Percentiles rank a stretch among this genome's conserved stretches.
phyloP scores from a whole-genome alignment of 352 stramenopile species.

The Phytophthora sansomeana region DNA sequence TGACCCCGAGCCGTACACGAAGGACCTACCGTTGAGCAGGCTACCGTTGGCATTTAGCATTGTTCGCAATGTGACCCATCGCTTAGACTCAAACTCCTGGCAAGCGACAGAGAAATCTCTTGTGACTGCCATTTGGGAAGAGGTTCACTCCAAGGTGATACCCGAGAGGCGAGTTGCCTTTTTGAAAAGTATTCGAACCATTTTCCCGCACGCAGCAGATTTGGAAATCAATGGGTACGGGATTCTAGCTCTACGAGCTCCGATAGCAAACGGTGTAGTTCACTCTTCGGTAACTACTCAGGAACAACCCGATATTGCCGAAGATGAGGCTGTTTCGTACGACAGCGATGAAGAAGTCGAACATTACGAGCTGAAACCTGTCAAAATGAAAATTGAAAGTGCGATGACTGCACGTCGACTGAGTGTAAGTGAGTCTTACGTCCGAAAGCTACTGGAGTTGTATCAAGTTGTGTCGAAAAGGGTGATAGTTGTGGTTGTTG shows the following conservation, averaged over 20 bases:
- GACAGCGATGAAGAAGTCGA: slow-evolving; percentile 58
- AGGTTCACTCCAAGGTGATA: slow-evolving; percentile 49
- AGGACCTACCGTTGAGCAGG: slow-evolving; percentile 27
- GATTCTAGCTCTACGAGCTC: slow-evolving; percentile 23
- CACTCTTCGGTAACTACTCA: neutral
- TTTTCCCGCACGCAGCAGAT: slow-evolving; percentile 47
- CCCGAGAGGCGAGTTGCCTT: slow-evolving; percentile 50
- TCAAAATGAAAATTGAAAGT: slow-evolving; percentile 41
- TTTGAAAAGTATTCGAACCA: slow-evolving; percentile 45
- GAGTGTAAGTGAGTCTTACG: slow-evolving; percentile 49
- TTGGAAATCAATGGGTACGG: slow-evolving; percentile 51
- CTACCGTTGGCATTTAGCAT: slow-evolving; percentile 41
- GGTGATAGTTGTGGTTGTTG: slow-evolving; percentile 58
- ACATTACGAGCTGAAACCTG: slow-evolving; percentile 33
- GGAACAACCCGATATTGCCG: neutral
- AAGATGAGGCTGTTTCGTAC: slow-evolving; percentile 29
- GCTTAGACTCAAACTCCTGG: slow-evolving; percentile 25
- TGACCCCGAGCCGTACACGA: slow-evolving; percentile 32
- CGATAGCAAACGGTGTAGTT: neutral
- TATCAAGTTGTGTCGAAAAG: slow-evolving; percentile 53
- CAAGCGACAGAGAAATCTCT: slow-evolving; percentile 54
- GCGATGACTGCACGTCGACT: slow-evolving; percentile 36
- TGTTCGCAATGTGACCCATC: slow-evolving; percentile 24
- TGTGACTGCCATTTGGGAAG: slow-evolving; percentile 59
- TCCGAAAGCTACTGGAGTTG: slow-evolving; percentile 69